Evolutionary conservation across 306 rosid species (phyloP).

Genomic region (Mimosa pudica): DNA sequence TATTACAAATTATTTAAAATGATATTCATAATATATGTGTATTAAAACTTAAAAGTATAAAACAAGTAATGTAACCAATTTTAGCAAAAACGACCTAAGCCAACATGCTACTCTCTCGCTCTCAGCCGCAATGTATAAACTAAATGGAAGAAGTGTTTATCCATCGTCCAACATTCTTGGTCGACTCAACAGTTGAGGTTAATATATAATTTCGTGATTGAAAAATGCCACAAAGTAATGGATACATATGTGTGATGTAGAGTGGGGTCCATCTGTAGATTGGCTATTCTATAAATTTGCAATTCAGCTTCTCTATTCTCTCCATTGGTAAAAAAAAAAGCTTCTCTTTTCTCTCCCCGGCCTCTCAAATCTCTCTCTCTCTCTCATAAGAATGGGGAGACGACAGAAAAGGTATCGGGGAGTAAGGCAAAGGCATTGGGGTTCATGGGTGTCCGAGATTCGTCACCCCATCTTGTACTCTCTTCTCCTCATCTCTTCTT

Average conservation of each 20-base stretch:
- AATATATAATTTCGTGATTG: too few species aligned
- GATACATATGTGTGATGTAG: background rate
- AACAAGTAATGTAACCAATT: too few species aligned
- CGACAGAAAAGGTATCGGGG: conserved; percentile 79
- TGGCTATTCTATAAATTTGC: background rate
- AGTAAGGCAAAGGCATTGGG: conserved; percentile 85
- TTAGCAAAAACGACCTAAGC: too few species aligned
- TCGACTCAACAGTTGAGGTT: too few species aligned
- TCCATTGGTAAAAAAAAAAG: too few species aligned
- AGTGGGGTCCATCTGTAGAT: background rate
- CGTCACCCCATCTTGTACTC: conserved; percentile 62
- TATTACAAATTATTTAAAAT: too few species aligned
- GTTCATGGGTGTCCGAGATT: conserved; percentile 92
- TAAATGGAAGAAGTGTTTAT: too few species aligned
- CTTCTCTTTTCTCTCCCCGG: background rate
- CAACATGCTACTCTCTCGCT: too few species aligned
- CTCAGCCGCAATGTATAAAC: too few species aligned
- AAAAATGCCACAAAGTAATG: background rate
- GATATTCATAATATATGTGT: too few species aligned
- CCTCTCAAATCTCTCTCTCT: background rate
- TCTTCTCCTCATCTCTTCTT: conserved; percentile 3
- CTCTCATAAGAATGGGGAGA: conserved; percentile 59
- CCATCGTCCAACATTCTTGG: too few species aligned
- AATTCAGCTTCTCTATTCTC: background rate
- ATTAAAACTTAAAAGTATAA: too few species aligned